Base-by-base conservation (phyloP, 257 asterid species). In the Jasminum sambac region DNA sequence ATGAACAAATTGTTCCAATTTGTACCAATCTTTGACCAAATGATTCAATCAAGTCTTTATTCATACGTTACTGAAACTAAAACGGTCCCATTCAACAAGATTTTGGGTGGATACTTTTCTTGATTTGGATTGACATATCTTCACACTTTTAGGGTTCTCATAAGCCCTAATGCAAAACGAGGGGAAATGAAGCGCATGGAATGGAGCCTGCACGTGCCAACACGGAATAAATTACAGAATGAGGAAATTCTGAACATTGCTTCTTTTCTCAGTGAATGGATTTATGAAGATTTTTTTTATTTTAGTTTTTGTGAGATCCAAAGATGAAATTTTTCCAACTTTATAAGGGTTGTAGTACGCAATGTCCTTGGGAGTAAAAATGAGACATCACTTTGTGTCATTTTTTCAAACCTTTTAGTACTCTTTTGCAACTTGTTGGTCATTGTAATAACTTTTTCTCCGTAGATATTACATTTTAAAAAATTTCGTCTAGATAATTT, bases 11-110 rank as follows among this genome's bases (percentile, higher is more conserved):
- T 8, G 11, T 39, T 39, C 13, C 8, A 39, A 30, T 30, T 30
- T 39, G 43, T 6, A 39, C 17, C 13, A 11, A 13, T 11, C 6
- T 50, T 50, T 50, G 60, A 50, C 25, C 12, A 50, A 52, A 52
- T 0, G 9, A 19, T 17, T 52, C 30, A 21, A 21, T 52, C 30
- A 21, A 52, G 26, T 7, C 60, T 52, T 46, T 19, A 30, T 60
- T 68, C 44, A 63, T 67, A 64, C 48, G 61, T 46, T n/a, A 37
- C 17, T 55, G 6, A 69, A 41, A 69, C 74, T 63, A 64, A 52
- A 74, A 67, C 63, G 69, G 96, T 90, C 95, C 57, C 84, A 72
- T 75, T 90, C 96, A 73, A 30, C 72, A 78, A 90, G 95, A 90
- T 90, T 63, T 83, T 62, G 76, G 74, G 77, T 66, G 80, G 93